These are phyloP conservation scores for Scalesia atractyloides DNA, from an alignment of 129 eudicot species.

Conservation along the genomic window DNA sequence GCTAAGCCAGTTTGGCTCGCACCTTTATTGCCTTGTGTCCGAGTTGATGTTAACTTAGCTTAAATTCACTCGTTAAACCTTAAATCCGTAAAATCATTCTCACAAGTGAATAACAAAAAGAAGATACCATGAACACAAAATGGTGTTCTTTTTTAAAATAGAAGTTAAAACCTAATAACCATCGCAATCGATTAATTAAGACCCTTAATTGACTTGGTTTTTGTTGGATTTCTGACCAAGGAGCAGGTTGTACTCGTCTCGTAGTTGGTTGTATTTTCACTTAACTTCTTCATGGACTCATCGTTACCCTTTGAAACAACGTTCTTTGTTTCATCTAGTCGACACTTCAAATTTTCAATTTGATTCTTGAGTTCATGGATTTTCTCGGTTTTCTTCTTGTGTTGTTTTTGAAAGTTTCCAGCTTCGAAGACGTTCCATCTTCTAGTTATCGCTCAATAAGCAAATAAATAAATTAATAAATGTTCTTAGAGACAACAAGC, in stretches of 20 bases:
- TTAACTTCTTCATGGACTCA: slow-evolving; percentile 27
- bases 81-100: not conserved
- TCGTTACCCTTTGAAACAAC: slow-evolving; percentile 15
- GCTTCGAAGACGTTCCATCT: slow-evolving; percentile 13
- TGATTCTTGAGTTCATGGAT: slow-evolving; percentile 38
- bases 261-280: slow-evolving; percentile 36
- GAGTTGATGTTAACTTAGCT: not conserved
- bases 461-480: not conserved
- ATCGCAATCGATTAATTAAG: not conserved
- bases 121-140: not conserved
- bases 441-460: slow-evolving; percentile 12
- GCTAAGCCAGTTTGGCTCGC: not conserved
- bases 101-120: not conserved
- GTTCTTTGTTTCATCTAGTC: slow-evolving; percentile 32
- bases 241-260: slow-evolving; percentile 38
- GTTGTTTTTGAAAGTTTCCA: slow-evolving; percentile 32
- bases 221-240: slow-evolving; percentile 34
- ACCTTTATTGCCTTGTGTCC: not conserved
- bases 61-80: not conserved
- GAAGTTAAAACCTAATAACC: not conserved
- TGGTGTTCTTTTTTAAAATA: not conserved
- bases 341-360: slow-evolving; percentile 27
- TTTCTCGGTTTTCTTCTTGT: slow-evolving; percentile 30
- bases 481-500: not conserved
- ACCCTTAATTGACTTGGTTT: slow-evolving; percentile 8